phyloP scores from a whole-genome alignment of 2,329 filamentous ascomycete genomes.

The Mycosphaerella arachidis region DNA sequence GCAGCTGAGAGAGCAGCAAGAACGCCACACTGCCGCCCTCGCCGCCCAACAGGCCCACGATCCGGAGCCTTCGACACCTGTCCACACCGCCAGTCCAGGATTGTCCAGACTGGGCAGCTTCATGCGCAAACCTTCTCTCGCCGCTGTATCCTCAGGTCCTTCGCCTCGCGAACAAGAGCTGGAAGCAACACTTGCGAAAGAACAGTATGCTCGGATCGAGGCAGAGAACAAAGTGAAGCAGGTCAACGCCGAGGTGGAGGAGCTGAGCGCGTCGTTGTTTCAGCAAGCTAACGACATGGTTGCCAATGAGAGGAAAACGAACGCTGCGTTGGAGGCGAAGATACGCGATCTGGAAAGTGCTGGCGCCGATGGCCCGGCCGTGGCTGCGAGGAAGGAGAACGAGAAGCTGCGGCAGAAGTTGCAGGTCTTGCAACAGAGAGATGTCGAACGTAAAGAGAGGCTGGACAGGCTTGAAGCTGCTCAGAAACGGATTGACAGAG shows the following conservation, averaged over 20 bases:
- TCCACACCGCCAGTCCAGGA: slow-evolving; percentile 27
- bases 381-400: slow-evolving; percentile 55
- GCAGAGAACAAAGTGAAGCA: slow-evolving; percentile 65
- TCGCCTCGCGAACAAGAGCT: slow-evolving; percentile 44
- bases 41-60: slow-evolving; percentile 4
- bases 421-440: slow-evolving; percentile 62
- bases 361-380: slow-evolving; percentile 45
- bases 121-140: slow-evolving; percentile 38
- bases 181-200: slow-evolving; percentile 60
- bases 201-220: slow-evolving; percentile 61
- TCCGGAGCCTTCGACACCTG: slow-evolving; percentile 12
- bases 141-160: slow-evolving; percentile 30
- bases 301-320: slow-evolving; percentile 65
- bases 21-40: slow-evolving; percentile 21
- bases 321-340: slow-evolving; percentile 66
- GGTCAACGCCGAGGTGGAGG: slow-evolving; percentile 70
- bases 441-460: slow-evolving; percentile 63
- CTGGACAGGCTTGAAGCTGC: slow-evolving; percentile 68
- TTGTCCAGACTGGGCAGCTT: slow-evolving; percentile 43
- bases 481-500: slow-evolving; percentile 65
- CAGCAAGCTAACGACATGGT: slow-evolving; percentile 88
- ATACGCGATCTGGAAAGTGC: slow-evolving; percentile 64
- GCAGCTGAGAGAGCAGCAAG: slow-evolving; percentile 30
- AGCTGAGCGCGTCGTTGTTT: slow-evolving; percentile 70
- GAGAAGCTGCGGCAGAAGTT: slow-evolving; percentile 69